Evolutionary conservation across 2,329 filamentous ascomycete genomes (phyloP).

Genomic region (Ascochyta koolunga): DNA sequence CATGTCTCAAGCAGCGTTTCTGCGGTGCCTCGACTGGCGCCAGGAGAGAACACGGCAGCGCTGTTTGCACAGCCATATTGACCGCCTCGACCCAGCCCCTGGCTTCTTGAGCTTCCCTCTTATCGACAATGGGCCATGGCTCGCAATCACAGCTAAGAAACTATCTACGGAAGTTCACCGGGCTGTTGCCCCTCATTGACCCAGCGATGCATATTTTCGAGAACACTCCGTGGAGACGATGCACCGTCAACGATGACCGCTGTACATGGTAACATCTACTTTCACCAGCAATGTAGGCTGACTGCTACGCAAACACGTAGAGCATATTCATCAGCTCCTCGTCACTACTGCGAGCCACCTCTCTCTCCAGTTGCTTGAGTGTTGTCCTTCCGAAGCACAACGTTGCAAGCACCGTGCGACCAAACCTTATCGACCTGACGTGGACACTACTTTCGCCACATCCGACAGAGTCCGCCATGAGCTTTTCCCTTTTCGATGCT

Average conservation of each 20-base stretch:
- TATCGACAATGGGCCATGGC: background rate
- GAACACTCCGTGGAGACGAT: constrained; percentile 1
- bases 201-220: background rate
- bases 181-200: background rate
- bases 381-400: background rate
- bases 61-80: background rate
- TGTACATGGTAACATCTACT: background rate
- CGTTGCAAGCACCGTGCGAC: constrained; percentile 4
- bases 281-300: constrained; percentile 1
- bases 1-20: constrained; percentile 9
- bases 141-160: background rate
- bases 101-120: background rate
- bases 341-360: background rate
- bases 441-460: constrained; percentile 18
- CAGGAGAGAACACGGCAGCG: background rate
- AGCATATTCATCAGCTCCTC: background rate
- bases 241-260: background rate
- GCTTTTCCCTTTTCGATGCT: constrained; percentile 6
- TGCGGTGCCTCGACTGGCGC: background rate
- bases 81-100: background rate
- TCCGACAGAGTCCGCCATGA: constrained; percentile 10
- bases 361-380: constrained; percentile 3
- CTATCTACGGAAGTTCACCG: background rate
- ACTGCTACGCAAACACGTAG: background rate
- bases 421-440: constrained; percentile 6